phyloP scores from a whole-genome alignment of 2,329 filamentous ascomycete genomes.

The Aspergillus jensenii region DNA sequence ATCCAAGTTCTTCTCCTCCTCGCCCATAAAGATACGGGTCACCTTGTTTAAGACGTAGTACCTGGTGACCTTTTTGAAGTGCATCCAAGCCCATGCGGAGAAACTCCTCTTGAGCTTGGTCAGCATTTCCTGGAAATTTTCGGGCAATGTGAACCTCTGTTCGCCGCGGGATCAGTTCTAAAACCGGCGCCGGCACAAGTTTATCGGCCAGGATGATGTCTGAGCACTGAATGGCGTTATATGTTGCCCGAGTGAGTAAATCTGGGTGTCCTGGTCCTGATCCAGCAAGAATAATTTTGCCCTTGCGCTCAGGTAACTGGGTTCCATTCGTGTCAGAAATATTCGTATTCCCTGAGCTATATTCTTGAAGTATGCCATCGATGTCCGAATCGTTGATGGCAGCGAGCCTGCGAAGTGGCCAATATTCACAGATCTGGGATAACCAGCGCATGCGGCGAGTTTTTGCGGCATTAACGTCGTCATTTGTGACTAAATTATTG shows the following conservation, averaged over 20 bases:
- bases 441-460: slow-evolving; percentile 88
- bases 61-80: slow-evolving; percentile 68
- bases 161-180: slow-evolving; percentile 85
- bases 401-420: slow-evolving; percentile 82
- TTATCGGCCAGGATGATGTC: slow-evolving; percentile 55
- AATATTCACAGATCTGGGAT: slow-evolving; percentile 96
- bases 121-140: slow-evolving; percentile 97
- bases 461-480: slow-evolving; percentile 71
- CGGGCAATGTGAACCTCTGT: slow-evolving; percentile 89
- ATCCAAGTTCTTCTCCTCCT: slow-evolving; percentile 87
- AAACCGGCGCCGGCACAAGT: slow-evolving; percentile 69
- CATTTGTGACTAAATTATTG: slow-evolving; percentile 75
- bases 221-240: slow-evolving; percentile 48
- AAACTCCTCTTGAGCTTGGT: slow-evolving; percentile 87
- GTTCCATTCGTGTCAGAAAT: slow-evolving; percentile 14
- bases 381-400: slow-evolving; percentile 78
- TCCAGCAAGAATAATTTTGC: slow-evolving; percentile 82
- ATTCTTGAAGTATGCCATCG: slow-evolving; percentile 71
- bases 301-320: slow-evolving; percentile 41
- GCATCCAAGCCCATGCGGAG: slow-evolving; percentile 74
- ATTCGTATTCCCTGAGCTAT: slow-evolving; percentile 44
- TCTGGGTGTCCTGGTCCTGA: slow-evolving; percentile 92
- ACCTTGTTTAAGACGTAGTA: slow-evolving; percentile 90
- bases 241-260: slow-evolving; percentile 70
- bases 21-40: slow-evolving; percentile 96